A percentile compares a stretch with the other conserved stretches of the same genome.
phyloP scores from a whole-genome alignment of 129 eudicot species.

The Centella asiatica region DNA sequence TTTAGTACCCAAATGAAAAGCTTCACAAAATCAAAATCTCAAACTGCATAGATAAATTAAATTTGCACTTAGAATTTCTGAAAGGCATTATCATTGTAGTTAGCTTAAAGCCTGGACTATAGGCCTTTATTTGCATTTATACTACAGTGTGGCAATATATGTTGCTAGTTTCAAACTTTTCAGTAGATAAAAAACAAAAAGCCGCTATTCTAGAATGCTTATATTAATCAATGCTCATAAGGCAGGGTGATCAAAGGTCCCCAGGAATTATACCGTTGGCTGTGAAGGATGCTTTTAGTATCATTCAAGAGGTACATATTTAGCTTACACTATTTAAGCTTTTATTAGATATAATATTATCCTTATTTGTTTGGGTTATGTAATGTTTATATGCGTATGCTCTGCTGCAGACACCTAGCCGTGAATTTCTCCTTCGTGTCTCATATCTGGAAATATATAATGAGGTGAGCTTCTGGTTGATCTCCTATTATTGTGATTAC shows the following conservation, averaged over 20 bases:
- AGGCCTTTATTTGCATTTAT: slow-evolving; percentile 3
- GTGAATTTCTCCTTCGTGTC: slow-evolving; percentile 96
- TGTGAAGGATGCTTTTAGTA: slow-evolving; percentile 95
- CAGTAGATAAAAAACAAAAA: background rate
- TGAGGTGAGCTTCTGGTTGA: slow-evolving; percentile 46
- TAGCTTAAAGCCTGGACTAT: slow-evolving; percentile 11
- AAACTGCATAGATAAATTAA: no score
- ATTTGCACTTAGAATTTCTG: background rate
- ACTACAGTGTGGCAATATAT: slow-evolving; percentile 8
- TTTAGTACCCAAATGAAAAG: no score
- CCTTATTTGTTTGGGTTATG: slow-evolving; percentile 8
- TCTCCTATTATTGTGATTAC: slow-evolving; percentile 14
- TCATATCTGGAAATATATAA: slow-evolving; percentile 96
- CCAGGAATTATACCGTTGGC: slow-evolving; percentile 98
- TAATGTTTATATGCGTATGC: slow-evolving; percentile 4
- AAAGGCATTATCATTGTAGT: background rate
- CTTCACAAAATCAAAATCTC: no score
- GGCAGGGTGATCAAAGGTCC: slow-evolving; percentile 97
- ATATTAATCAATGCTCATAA: slow-evolving; percentile 14
- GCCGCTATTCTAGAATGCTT: slow-evolving; percentile 13
- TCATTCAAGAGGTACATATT: slow-evolving; percentile 78
- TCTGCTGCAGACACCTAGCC: slow-evolving; percentile 74
- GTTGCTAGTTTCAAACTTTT: background rate
- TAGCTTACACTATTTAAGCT: slow-evolving; percentile 10
- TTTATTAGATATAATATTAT: slow-evolving; percentile 12